phyloP scores from a whole-genome alignment of 148 eudicot genomes.

The Silene latifolia region DNA sequence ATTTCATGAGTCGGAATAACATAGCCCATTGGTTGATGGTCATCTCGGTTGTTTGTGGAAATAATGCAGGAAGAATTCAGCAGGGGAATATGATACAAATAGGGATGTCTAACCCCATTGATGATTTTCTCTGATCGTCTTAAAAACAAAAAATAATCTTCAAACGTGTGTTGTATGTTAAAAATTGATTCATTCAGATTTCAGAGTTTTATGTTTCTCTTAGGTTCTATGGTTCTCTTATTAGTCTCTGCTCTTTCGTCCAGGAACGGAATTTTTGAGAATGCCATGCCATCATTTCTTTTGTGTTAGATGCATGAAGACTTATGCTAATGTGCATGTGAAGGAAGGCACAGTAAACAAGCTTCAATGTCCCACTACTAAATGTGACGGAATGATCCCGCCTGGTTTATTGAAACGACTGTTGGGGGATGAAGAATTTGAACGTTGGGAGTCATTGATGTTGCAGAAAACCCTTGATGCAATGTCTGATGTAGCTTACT shows the following conservation, averaged over 20 bases:
- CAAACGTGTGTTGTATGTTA: not conserved
- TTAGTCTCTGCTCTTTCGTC: slow-evolving; percentile 11
- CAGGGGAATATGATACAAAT: not conserved
- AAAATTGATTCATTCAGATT: too few relatives aligned
- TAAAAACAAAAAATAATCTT: too few relatives aligned
- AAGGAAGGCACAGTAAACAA: slow-evolving; percentile 75
- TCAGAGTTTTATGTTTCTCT: not conserved
- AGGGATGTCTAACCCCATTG: too few relatives aligned
- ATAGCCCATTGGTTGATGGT: too few relatives aligned
- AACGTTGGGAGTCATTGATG: slow-evolving; percentile 78
- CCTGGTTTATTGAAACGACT: slow-evolving; percentile 74
- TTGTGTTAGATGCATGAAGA: slow-evolving; percentile 76
- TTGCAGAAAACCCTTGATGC: slow-evolving; percentile 78
- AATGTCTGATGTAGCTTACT: slow-evolving; percentile 86
- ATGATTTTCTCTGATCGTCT: too few relatives aligned
- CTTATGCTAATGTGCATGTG: slow-evolving; percentile 66
- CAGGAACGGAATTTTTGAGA: slow-evolving; percentile 77
- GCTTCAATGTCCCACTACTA: slow-evolving; percentile 64
- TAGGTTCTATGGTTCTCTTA: slow-evolving; percentile 7
- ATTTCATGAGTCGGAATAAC: too few relatives aligned
- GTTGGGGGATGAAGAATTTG: slow-evolving; percentile 67
- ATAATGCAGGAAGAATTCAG: too few relatives aligned
- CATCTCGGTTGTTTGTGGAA: too few relatives aligned
- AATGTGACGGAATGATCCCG: slow-evolving; percentile 91
- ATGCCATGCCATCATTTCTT: slow-evolving; percentile 92